phyloP scores from a whole-genome alignment of 345 rosid genomes.

The Eucalyptus polybractea region DNA sequence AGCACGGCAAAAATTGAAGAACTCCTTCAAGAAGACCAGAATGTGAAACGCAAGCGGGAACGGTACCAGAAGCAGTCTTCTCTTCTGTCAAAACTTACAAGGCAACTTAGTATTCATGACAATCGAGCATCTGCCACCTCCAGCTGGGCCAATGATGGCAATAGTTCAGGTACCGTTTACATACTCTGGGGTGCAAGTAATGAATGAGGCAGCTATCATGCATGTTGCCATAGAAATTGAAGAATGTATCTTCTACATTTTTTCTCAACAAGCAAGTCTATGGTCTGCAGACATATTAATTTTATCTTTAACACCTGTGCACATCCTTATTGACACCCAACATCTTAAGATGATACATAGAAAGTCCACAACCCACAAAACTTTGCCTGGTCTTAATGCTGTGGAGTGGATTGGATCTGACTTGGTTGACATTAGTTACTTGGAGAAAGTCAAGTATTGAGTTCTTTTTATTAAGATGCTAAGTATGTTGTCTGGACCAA shows the following conservation, averaged over 20 bases:
- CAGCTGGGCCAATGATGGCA: constrained; percentile 42
- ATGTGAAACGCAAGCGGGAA: constrained; percentile 70
- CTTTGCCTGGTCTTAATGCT: neutral
- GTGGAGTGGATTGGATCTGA: neutral
- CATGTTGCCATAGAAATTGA: neutral
- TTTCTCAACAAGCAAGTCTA: neutral
- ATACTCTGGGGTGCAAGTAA: neutral
- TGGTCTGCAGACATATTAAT: neutral
- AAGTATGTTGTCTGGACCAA: neutral
- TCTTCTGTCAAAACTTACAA: constrained; percentile 67
- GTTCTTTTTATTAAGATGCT: neutral
- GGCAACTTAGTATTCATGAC: constrained; percentile 85
- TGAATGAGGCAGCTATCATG: neutral
- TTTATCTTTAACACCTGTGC: neutral
- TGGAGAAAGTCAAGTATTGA: neutral
- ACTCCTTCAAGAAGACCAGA: constrained; percentile 85
- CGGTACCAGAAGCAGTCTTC: constrained; percentile 78
- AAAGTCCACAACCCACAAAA: neutral
- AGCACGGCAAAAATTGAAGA: constrained; percentile 73
- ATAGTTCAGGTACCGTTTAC: neutral
- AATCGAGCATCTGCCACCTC: constrained; percentile 88
- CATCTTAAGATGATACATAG: neutral
- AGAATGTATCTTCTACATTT: neutral
- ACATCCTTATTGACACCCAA: neutral
- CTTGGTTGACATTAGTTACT: neutral